phyloP scores from a whole-genome alignment of 345 rosid species.

The Hibiscus trionum region DNA sequence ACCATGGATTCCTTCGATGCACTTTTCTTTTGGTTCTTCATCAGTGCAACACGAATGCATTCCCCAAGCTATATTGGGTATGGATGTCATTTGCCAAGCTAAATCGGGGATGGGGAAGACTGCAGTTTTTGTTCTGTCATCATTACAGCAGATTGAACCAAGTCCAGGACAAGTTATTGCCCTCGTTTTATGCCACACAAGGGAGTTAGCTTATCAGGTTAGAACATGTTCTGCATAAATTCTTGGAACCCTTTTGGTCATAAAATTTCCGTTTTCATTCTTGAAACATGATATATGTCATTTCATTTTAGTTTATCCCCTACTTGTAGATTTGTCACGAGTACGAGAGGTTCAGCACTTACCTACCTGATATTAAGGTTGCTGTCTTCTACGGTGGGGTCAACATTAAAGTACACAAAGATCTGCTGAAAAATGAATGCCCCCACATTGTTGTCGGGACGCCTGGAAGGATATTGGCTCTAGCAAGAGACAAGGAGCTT shows the following conservation, averaged over 20 bases:
- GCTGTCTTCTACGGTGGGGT: conserved; percentile 98
- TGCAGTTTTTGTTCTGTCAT: conserved; percentile 86
- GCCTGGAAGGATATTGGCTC: conserved; percentile 88
- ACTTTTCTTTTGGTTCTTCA: conserved; percentile 82
- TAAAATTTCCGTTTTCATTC: neutral
- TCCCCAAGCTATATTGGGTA: conserved; percentile 97
- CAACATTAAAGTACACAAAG: conserved; percentile 80
- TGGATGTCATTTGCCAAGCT: conserved; percentile 99
- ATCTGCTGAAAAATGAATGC: conserved; percentile 90
- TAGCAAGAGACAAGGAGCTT: conserved; percentile 87
- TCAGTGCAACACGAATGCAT: conserved; percentile 99
- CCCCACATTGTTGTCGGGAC: conserved; percentile 99
- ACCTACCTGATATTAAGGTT: conserved; percentile 84
- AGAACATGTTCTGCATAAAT: neutral
- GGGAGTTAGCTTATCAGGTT: conserved; percentile 98
- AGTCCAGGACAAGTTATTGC: conserved; percentile 90
- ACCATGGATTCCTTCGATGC: conserved; percentile 60
- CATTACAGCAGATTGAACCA: conserved; percentile 90
- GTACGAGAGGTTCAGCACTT: conserved; percentile 93
- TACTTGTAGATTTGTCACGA: conserved; percentile 78
- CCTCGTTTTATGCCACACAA: conserved; percentile 86
- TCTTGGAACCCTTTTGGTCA: neutral
- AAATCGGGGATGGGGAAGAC: conserved; percentile 99
- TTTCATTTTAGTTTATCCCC: neutral
- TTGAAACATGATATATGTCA: neutral